Evolutionary conservation across 768 basidiomycete genomes (phyloP), one percentile per base, ranked within the genome.

Genomic region (Hydnomerulius pinastri): DNA sequence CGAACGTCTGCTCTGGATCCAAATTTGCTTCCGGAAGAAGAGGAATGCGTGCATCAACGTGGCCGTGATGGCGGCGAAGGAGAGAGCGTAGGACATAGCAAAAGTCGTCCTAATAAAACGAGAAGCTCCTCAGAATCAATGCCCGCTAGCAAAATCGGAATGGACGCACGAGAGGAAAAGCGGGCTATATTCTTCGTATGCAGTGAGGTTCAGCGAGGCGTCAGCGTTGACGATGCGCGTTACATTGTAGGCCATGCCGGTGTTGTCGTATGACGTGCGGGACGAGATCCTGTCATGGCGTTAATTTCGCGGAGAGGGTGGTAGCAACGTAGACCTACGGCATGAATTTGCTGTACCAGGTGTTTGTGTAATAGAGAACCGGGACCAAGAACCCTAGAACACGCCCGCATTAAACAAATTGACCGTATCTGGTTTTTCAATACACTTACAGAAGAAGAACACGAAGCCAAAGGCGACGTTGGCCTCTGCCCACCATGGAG

Each of bases 401-500:
- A 54, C 10, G 43, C 13, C 54, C 11, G 40, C 46, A 74, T 82
- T 80, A 73, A 80, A 85, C 68, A 82, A 75, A 65, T 80, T 71
- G 4, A 79, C 62, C 56, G 81, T 77, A 25, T 75, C 74, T 51
- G 58, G 13, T 35, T 17, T 7, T 35, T 3, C 25, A 54, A 30
- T 4, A 55, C 8, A 62, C 67, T 4, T 48, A 80, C 83, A 91
- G 70, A 84, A 86, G 70, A 90, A 80, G 67, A 85, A 75, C 4
- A 83, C 69, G 57, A 90, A 84, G 23, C 85, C 82, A 41, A 62
- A 70, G 3, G 77, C 66, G 46, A 89, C 73, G 65, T 90, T 90
- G 10, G 84, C 87, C 62, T 85, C 81, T 3, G 86, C 87, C 87
- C 87, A 90, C 87, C 87, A 92, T 2, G 90, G 90, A 9, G 86